Evolutionary conservation across 2,329 filamentous ascomycete species (phyloP), one percentile per base, ranked within the genome.

Genomic region (Nannizzia gypsea): DNA sequence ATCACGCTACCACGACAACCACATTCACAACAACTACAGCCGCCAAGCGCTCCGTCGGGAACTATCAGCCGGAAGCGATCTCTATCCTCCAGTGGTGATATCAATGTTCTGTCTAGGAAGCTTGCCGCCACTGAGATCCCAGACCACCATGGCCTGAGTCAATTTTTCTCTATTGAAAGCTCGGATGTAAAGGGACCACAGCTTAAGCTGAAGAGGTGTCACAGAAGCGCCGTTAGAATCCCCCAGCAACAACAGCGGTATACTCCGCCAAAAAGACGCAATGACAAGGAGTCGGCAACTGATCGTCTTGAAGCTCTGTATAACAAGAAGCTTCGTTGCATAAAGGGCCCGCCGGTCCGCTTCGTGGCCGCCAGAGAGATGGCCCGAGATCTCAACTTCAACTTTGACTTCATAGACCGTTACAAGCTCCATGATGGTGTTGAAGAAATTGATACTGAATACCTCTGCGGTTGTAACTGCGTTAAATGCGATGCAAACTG

Each of bases 331-430:
- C 59, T 72, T 1, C 26, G 56, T 0, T 56, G 42, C 20, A 70
- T 68, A 17, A 57, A 66, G 6, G 73, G 74, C 0, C 72, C 73
- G 1, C 17, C 57, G 0, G 68, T 74, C 17, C 66, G 62, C 2
- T 59, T 72, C 31, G 63, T 62, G 0, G 58, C 63, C 0, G 60
- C 58, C 0, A 61, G n/a, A n/a, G n/a, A 64, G 17, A 62, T 66
- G 3, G 55, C 52, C 1, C 57, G 57, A 6, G 63, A 71, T 0
- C 64, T 69, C 1, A 61, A 65, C 1, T 66, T 71, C 9, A 73
- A 73, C 44, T 75, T 75, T 58, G 70, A 72, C n/a, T 76, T 76
- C 15, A 63, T 73, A 2, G 71, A 73, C 36, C 59, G 65, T 1
- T 74, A 75, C 56, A 70, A 70, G 40, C 60, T 74, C 2, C 67